Conservation (phyloP, 352 stramenopile species). For the Globisporangium nagaii region DNA sequence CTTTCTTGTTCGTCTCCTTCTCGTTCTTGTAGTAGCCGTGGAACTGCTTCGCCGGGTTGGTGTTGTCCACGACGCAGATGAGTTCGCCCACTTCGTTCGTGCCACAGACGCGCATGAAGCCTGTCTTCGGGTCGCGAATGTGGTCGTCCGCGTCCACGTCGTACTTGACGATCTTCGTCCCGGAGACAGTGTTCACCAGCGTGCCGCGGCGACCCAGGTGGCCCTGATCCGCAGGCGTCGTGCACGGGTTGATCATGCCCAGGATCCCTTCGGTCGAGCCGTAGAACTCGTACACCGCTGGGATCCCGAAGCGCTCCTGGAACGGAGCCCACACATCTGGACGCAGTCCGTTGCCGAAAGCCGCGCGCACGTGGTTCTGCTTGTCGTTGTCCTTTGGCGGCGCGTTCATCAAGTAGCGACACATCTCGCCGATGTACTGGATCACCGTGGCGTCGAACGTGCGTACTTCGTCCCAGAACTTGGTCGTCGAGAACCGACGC, state of each 20-base stretch:
- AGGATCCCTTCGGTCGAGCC: slow-evolving; percentile 87
- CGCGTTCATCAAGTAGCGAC: slow-evolving; percentile 74
- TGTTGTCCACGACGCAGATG: slow-evolving; percentile 47
- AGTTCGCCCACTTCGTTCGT: slow-evolving; percentile 70
- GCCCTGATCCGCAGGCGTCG: slow-evolving; percentile 41
- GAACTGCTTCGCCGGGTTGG: slow-evolving; percentile 64
- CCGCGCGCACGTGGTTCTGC: slow-evolving; percentile 66
- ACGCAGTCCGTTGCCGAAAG: slow-evolving; percentile 89
- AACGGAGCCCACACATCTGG: slow-evolving; percentile 87
- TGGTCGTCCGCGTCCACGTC: slow-evolving; percentile 73
- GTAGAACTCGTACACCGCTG: slow-evolving; percentile 90
- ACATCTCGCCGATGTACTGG: slow-evolving; percentile 91
- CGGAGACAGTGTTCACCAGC: slow-evolving; percentile 44
- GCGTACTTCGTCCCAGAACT: slow-evolving; percentile 76
- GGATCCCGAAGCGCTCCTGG: slow-evolving; percentile 82
- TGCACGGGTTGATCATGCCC: slow-evolving; percentile 78
- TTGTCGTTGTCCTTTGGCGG: slow-evolving; percentile 43
- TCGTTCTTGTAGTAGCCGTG: slow-evolving; percentile 86
- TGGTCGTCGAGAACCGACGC: slow-evolving; percentile 62
- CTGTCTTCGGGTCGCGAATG: slow-evolving; percentile 35
- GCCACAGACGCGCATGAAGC: slow-evolving; percentile 43
- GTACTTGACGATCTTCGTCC: slow-evolving; percentile 69
- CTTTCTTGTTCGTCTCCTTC: slow-evolving; percentile 79
- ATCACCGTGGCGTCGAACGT: slow-evolving; percentile 66
- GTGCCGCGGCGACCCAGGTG: slow-evolving; percentile 60